Base-by-base conservation (phyloP, 768 basidiomycete genomes). In the Xerocomellus intermedius region DNA sequence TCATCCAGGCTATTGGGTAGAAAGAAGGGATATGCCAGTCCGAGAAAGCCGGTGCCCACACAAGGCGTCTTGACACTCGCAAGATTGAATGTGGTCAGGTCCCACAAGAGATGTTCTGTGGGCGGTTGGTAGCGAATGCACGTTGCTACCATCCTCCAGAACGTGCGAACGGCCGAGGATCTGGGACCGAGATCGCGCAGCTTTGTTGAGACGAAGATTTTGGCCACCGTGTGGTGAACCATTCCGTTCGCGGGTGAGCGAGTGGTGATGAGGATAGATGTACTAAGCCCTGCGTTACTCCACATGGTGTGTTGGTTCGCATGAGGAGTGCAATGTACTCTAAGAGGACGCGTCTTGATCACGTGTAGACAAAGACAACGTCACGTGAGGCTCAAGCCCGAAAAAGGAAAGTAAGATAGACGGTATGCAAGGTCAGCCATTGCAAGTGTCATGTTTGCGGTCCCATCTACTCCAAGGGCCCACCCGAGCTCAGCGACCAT, bases 391-490 rank as follows among this genome's bases (percentile, higher is more conserved):
- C 13, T 1, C 0, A 1, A n/a, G 2, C 38, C 49, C 37, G 1
- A 42, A 56, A 47, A 47, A 33, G 28, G 50, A 17, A 50, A 50
- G 36, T 50, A 51, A 33, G 43, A 41, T 36, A 2, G 13, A 8
- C 10, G 19, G n/a, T 13, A 44, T 35, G 39, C 33, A 52, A 4
- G 35, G 14, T 21, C 10, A 19, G 12, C 5, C 4, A 14, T 42
- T 49, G 22, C 30, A 6, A 51, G 21, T 19, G 8, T 33, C 52
- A 76, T 76, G 76, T 68, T 75, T 57, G 52, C 64, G 0, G 62
- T 67, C 6, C 69, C 74, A 10, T 56, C 67, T 5, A 79, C 77
- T 35, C 71, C 70, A 42, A 69, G 62, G 33, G 61, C 60, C 3
- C 62, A 60, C n/a, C 46, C 60, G 10, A 50, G 56, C 36, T 50